Conservation (phyloP, 352 stramenopile species). For the Phytophthora niederhauseri region DNA sequence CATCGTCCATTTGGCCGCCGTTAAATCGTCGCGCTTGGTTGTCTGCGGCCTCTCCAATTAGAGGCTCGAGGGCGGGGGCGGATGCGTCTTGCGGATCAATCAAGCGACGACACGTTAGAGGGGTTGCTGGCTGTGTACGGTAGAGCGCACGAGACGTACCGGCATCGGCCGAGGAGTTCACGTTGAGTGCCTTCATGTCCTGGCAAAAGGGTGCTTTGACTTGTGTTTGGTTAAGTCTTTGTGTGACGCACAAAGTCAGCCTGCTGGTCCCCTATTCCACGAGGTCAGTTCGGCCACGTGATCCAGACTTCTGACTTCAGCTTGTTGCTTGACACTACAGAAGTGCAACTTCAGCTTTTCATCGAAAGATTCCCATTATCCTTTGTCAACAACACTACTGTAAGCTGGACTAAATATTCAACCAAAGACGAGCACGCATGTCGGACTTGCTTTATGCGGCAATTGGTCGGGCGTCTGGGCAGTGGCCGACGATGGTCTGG, state of each 20-base stretch:
- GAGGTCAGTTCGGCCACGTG: background rate
- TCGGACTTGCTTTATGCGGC: slow-evolving; percentile 17
- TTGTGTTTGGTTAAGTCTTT: background rate
- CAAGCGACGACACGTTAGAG: background rate
- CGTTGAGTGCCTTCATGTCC: background rate
- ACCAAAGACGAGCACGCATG: background rate
- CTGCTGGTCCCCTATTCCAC: background rate
- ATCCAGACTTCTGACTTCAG: too few species aligned
- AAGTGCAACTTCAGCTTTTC: background rate
- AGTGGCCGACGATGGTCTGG: slow-evolving; percentile 38
- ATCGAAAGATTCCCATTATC: background rate
- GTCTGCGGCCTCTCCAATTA: background rate
- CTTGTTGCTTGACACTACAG: background rate
- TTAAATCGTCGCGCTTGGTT: background rate
- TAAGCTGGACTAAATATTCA: slow-evolving; percentile 33
- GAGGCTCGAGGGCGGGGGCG: background rate
- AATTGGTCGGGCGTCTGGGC: slow-evolving; percentile 31
- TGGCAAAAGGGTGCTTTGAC: background rate
- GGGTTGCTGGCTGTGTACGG: background rate
- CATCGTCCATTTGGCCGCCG: slow-evolving; percentile 20
- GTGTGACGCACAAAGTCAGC: background rate
- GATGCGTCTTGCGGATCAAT: background rate
- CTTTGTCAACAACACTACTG: slow-evolving; percentile 10
- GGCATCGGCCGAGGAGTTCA: slow-evolving; percentile 1
- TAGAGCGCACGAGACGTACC: background rate